A percentile compares a stretch with the other conserved stretches of the same genome.
These are phyloP conservation scores for Trichoderma orchidacearum DNA, from an alignment of 495 filamentous ascomycete genomes.

Conservation along the genomic window DNA sequence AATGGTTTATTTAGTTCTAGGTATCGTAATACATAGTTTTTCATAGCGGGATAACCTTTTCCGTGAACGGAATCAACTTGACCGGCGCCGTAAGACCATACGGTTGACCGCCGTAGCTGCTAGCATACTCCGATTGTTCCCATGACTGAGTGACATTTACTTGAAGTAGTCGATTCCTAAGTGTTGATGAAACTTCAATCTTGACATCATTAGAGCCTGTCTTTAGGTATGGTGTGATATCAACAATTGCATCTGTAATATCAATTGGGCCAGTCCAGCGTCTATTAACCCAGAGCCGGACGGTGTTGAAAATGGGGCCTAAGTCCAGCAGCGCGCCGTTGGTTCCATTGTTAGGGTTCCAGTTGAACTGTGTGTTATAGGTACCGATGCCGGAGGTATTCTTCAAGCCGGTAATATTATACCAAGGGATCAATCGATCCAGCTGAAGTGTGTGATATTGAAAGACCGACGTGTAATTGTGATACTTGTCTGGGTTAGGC, in stretches of 20 bases:
- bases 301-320: slow-evolving; percentile 1
- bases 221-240: neutral
- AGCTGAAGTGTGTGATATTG: neutral
- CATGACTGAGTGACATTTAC: neutral
- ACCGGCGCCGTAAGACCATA: neutral
- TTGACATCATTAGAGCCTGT: neutral
- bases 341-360: neutral
- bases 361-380: neutral
- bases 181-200: neutral
- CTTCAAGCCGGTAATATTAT: neutral
- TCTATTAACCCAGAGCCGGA: neutral
- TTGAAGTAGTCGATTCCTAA: neutral
- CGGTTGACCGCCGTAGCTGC: neutral
- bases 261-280: neutral
- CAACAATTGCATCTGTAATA: neutral
- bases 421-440: neutral
- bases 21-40: too few relatives aligned
- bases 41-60: too few relatives aligned
- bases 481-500: neutral
- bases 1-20: too few relatives aligned
- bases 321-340: neutral
- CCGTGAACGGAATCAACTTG: neutral
- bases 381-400: slow-evolving; percentile 1
- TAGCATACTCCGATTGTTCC: neutral
- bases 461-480: neutral